Base-by-base conservation (phyloP, 2,329 filamentous ascomycete species). In the Tolypocladium ovalisporum region DNA sequence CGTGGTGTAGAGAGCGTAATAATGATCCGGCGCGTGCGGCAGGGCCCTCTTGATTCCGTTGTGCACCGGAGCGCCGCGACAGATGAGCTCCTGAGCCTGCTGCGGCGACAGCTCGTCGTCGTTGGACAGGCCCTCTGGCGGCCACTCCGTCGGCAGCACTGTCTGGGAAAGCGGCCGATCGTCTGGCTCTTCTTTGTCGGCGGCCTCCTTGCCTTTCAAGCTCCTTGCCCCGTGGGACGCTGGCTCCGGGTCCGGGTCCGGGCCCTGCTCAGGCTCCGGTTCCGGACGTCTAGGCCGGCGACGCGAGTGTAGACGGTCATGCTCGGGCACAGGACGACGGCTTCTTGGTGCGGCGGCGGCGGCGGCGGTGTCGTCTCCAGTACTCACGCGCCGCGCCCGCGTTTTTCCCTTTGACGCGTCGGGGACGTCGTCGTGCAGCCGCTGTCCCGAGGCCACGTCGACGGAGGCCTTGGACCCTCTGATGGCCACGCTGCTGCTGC, bases 11-110 rank as follows among this genome's bases (percentile, higher is more conserved):
- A 85, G 72, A 4, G 76, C 75, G 63, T 79, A 85, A 66, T 79
- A 84, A 59, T 78, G 68, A 17, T 84, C 78, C 0, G 79, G 73
- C 1, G 75, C 76, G 61, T 86, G 81, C 9, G 82, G 77, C 44
- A 86, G 76, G 4, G 75, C 65, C 42, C 75, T 73, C 64, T 76
- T 79, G 65, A 80, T 76, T 24, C 84, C 84, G 57, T 75, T 79
- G 67, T 82, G 79, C 2, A 75, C 73, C 5, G 83, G 80, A 2
- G 79, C 82, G 7, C 84, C 84, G 9, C 76, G 73, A n/a, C 76
- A 75, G 60, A 86, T 81, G 58, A 84, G 73, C 54, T 82, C 77
- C 70, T 79, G 77, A 12, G 83, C 84, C 53, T 78, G 76, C 49
- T 74, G 75, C 19, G 80, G 76, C 1, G 77, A 71, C 10, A 86